Evolutionary conservation across 129 eudicot genomes (phyloP).

Genomic region (Erigeron canadensis): DNA sequence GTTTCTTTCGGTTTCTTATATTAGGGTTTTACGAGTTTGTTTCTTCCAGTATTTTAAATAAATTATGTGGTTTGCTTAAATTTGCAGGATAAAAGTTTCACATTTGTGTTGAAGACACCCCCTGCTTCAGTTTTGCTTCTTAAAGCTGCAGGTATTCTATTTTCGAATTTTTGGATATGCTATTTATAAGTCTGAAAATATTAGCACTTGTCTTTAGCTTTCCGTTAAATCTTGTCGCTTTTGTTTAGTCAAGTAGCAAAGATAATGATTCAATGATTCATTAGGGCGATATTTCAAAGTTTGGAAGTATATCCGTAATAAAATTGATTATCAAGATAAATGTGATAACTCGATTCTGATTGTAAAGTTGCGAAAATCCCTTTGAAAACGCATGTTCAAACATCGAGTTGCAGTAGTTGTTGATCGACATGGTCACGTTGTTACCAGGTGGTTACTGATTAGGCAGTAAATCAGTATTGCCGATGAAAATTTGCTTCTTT

Average conservation of each 20-base stretch:
- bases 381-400: not conserved
- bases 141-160: slow-evolving; percentile 84
- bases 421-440: not conserved
- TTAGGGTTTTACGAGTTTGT: not conserved
- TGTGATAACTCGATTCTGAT: not conserved
- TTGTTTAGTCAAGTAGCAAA: too few relatives aligned
- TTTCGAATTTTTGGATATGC: slow-evolving; percentile 1
- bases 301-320: not conserved
- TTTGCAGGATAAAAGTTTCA: slow-evolving; percentile 86
- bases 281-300: not conserved
- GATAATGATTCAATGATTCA: too few relatives aligned
- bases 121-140: slow-evolving; percentile 96
- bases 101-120: slow-evolving; percentile 94
- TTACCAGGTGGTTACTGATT: not conserved
- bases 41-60: not conserved
- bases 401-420: not conserved
- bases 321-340: not conserved
- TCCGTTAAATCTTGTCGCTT: too few relatives aligned
- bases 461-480: not conserved
- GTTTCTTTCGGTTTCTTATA: not conserved
- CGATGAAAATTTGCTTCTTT: not conserved
- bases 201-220: not conserved
- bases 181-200: not conserved
- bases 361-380: not conserved
- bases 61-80: slow-evolving; percentile 1